A percentile compares a stretch with the other conserved stretches of the same genome.
phyloP scores from a whole-genome alignment of 495 filamentous ascomycete species.

The Xylaria acuta region DNA sequence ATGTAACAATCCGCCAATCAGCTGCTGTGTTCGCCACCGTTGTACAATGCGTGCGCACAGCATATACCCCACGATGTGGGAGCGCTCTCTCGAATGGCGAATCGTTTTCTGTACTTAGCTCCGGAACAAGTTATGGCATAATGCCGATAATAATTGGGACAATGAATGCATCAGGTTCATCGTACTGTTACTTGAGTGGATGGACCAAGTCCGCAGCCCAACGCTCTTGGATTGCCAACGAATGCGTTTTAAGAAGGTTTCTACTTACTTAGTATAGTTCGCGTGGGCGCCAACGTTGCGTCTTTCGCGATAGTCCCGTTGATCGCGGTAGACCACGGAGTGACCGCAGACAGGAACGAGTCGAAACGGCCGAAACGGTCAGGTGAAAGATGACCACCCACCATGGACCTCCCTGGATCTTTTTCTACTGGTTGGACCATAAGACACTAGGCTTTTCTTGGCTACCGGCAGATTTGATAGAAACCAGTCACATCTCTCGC shows the following conservation, averaged over 20 bases:
- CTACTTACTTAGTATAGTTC: background rate
- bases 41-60: background rate
- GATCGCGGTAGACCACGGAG: constrained; percentile 7
- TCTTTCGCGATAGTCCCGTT: background rate
- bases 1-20: constrained; percentile 22
- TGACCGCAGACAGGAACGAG: background rate
- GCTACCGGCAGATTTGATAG: constrained; percentile 18
- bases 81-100: background rate
- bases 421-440: constrained; percentile 1
- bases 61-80: background rate
- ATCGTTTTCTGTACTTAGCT: constrained; percentile 4
- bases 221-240: background rate
- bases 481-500: constrained; percentile 8
- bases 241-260: background rate
- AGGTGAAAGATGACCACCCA: constrained; percentile 11
- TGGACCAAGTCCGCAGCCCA: background rate
- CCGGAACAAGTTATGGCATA: constrained; percentile 14
- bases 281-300: background rate
- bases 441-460: constrained; percentile 13
- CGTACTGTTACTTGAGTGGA: background rate
- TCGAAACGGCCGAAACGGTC: constrained; percentile 18
- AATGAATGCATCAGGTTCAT: background rate
- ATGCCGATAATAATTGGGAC: background rate
- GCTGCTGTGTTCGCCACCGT: background rate
- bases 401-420: background rate